Conservation (phyloP, 352 stramenopile species). For the Pythium dissimile region DNA sequence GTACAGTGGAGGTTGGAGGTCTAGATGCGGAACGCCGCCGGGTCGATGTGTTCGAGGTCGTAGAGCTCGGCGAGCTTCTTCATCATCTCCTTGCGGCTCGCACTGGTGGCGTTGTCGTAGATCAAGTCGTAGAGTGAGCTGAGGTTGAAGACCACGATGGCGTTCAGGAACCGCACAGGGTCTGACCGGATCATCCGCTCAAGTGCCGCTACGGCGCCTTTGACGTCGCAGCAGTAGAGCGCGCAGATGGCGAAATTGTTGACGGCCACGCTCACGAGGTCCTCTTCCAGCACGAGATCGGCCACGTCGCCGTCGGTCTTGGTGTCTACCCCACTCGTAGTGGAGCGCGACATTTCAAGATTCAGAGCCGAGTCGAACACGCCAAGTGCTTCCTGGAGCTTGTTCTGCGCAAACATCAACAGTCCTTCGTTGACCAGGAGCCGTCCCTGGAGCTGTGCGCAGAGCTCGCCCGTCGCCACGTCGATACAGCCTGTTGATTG, state of each 20-base stretch:
- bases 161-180: constrained; percentile 64
- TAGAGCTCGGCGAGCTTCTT: constrained; percentile 71
- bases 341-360: constrained; percentile 20
- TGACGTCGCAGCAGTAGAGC: constrained; percentile 79
- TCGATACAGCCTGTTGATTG: constrained; percentile 1
- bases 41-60: constrained; percentile 72
- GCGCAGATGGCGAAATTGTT: constrained; percentile 84
- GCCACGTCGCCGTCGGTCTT: constrained; percentile 24
- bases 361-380: constrained; percentile 70
- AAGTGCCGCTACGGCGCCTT: constrained; percentile 57
- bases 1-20: neutral
- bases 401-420: constrained; percentile 74
- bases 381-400: constrained; percentile 71
- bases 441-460: constrained; percentile 37
- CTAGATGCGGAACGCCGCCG: constrained; percentile 67
- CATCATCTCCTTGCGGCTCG: constrained; percentile 82
- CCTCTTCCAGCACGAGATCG: constrained; percentile 55
- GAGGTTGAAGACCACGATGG: constrained; percentile 74
- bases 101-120: constrained; percentile 73
- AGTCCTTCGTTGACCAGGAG: constrained; percentile 74
- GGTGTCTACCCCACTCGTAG: neutral
- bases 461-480: neutral
- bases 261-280: constrained; percentile 63
- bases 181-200: constrained; percentile 71
- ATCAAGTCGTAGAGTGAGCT: constrained; percentile 80